phyloP scores from a whole-genome alignment of 371 early-diverging fungal genomes.

The Mortierella sp. region DNA sequence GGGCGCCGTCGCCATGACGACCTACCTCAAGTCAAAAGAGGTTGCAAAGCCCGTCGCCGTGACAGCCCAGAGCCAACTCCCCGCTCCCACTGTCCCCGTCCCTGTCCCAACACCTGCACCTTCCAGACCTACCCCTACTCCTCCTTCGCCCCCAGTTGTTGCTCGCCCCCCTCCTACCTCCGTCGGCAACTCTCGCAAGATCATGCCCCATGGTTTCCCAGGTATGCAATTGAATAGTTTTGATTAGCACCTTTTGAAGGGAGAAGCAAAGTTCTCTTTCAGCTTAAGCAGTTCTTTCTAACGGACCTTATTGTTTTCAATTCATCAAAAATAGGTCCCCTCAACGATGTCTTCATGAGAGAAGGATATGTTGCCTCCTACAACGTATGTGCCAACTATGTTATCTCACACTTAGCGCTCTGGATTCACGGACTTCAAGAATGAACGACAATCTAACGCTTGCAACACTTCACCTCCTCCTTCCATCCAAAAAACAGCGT shows the following conservation, averaged over 20 bases:
- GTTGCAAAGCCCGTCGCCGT: conserved; percentile 23
- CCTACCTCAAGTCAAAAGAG: conserved; percentile 48
- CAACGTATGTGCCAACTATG: conserved; percentile 23
- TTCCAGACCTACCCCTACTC: conserved; percentile 3
- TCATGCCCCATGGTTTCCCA: conserved; percentile 56
- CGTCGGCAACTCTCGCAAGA: conserved; percentile 32
- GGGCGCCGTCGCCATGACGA: conserved; percentile 45
- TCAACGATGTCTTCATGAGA: conserved; percentile 64
- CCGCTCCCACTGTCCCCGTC: conserved; percentile 12
- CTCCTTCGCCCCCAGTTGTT: conserved; percentile 23
- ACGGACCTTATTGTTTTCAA: neutral
- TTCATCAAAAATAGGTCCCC: conserved; percentile 57
- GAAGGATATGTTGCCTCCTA: conserved; percentile 57
- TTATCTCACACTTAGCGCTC: neutral
- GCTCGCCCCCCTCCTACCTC: conserved; percentile 28
- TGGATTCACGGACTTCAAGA: neutral
- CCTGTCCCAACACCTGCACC: conserved; percentile 21
- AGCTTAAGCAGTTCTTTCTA: neutral
- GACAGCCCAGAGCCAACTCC: conserved; percentile 1
- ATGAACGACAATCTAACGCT: neutral
- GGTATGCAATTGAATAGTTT: conserved; percentile 18
- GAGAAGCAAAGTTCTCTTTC: too few species aligned
- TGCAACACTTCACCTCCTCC: neutral
- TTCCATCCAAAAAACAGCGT: conserved; percentile 72
- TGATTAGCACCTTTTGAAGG: neutral